These are phyloP conservation scores for Trichoderma reesei DNA, from an alignment of 495 filamentous ascomycete genomes.

Conservation along the genomic window DNA sequence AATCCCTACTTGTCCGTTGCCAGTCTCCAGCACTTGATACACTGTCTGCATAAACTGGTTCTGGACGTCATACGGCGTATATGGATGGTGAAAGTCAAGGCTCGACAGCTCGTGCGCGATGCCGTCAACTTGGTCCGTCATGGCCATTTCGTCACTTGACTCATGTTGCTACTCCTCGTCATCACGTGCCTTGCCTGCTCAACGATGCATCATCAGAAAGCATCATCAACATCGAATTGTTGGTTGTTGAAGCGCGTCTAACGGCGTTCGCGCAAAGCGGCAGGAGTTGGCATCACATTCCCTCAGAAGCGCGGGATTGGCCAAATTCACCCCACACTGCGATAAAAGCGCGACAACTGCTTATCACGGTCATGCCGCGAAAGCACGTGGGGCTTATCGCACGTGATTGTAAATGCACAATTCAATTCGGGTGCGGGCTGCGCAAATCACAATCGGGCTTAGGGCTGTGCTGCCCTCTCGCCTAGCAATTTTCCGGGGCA, in stretches of 20 bases:
- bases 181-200: background rate
- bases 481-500: conserved; percentile 9
- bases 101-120: conserved; percentile 16
- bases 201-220: background rate
- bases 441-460: conserved; percentile 3
- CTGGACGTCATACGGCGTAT: conserved; percentile 83
- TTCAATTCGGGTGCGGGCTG: background rate
- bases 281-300: background rate
- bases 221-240: background rate
- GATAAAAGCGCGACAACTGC: background rate
- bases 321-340: background rate
- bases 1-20: conserved; percentile 70
- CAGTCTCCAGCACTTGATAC: conserved; percentile 71
- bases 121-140: conserved; percentile 15
- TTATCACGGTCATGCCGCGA: conserved; percentile 3
- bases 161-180: background rate
- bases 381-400: background rate
- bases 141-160: background rate
- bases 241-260: background rate
- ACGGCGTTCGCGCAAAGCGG: background rate
- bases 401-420: background rate
- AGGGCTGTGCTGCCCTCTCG: conserved; percentile 13
- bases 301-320: no score
- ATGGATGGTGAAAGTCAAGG: conserved; percentile 81
- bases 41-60: conserved; percentile 79